These are phyloP conservation scores for Fusarium dimerum DNA, from an alignment of 2,329 filamentous ascomycete genomes.

Conservation along the genomic window DNA sequence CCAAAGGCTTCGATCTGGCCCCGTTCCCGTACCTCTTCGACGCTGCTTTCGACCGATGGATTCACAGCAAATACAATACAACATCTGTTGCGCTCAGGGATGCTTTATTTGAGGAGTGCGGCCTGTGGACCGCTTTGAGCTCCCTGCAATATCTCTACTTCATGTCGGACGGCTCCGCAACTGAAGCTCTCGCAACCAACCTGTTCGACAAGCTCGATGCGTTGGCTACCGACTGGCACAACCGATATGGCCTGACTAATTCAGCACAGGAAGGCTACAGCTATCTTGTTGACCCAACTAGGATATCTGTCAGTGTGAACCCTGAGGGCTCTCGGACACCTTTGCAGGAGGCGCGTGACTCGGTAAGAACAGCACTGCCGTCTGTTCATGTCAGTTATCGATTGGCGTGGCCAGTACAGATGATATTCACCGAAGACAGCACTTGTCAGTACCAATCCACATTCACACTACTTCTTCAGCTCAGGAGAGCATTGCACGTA, in stretches of 20 bases:
- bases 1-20: constrained; percentile 48
- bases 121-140: constrained; percentile 64
- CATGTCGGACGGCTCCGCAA: constrained; percentile 70
- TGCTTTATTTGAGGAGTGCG: constrained; percentile 69
- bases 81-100: constrained; percentile 67
- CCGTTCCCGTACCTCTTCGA: constrained; percentile 78
- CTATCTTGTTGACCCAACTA: constrained; percentile 56
- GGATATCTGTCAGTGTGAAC: constrained; percentile 60
- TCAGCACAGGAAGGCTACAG: constrained; percentile 73
- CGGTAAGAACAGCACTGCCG: constrained; percentile 59
- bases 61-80: constrained; percentile 71
- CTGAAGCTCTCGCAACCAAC: constrained; percentile 64
- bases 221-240: constrained; percentile 66
- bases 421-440: constrained; percentile 69
- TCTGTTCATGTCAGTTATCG: constrained; percentile 68
- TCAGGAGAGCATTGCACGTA: constrained; percentile 68
- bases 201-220: constrained; percentile 77
- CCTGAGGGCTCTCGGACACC: constrained; percentile 42
- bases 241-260: constrained; percentile 79
- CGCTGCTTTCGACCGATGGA: constrained; percentile 71
- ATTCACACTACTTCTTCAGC: constrained; percentile 76
- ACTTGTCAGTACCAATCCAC: constrained; percentile 69
- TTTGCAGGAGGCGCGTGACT: constrained; percentile 51
- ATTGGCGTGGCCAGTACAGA: constrained; percentile 66
- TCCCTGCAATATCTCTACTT: constrained; percentile 75